Evolutionary conservation across 306 rosid genomes (phyloP).

Genomic region (Dryas alaskensis): DNA sequence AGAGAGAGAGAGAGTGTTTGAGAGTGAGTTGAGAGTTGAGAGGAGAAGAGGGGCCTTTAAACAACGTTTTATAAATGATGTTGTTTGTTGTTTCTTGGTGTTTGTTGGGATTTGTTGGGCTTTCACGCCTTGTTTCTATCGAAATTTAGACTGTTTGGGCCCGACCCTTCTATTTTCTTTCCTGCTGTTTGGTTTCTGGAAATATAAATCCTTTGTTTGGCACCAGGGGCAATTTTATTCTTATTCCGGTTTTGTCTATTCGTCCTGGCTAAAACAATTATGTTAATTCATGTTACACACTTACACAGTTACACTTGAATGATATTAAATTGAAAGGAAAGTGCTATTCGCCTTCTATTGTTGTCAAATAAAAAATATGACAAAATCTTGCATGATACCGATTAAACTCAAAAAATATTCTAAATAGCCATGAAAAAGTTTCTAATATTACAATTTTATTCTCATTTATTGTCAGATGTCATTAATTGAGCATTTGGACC

Average conservation of each 20-base stretch:
- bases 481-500: too few relatives aligned
- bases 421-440: too few relatives aligned
- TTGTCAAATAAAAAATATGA: too few relatives aligned
- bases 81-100: neutral
- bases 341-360: too few relatives aligned
- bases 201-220: neutral
- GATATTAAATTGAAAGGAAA: too few relatives aligned
- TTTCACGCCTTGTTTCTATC: constrained; percentile 42
- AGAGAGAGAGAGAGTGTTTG: constrained; percentile 18
- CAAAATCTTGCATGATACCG: too few relatives aligned
- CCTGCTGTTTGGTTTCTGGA: constrained; percentile 7
- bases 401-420: too few relatives aligned
- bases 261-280: too few relatives aligned
- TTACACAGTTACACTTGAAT: too few relatives aligned
- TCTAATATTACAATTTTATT: too few relatives aligned
- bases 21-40: neutral
- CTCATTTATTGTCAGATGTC: too few relatives aligned
- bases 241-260: neutral
- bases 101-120: constrained; percentile 31
- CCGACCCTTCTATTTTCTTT: neutral
- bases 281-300: too few relatives aligned
- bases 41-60: neutral
- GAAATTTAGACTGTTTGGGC: constrained; percentile 27
- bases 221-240: neutral
- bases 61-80: constrained; percentile 19